A percentile compares a stretch with the other conserved stretches of the same genome.
phyloP scores from a whole-genome alignment of 176 grass and related monocot species.

The Musa acuminata region DNA sequence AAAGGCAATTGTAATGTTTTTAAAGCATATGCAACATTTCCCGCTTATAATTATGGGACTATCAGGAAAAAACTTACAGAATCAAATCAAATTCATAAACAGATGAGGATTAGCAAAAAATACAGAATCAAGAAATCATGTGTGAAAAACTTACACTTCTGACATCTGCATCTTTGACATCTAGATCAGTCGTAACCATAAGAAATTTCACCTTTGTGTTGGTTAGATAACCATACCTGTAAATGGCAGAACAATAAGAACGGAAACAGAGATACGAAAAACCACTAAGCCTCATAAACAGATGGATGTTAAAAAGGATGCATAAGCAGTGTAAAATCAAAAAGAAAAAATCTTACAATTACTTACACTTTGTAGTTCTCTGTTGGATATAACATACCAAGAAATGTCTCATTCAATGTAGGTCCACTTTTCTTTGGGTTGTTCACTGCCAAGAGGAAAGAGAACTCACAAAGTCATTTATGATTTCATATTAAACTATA shows the following conservation, averaged over 20 bases:
- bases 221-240: conserved; percentile 86
- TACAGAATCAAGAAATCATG: background rate
- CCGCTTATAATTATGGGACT: too few species aligned
- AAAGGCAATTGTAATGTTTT: background rate
- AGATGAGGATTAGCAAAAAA: background rate
- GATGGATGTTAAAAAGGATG: background rate
- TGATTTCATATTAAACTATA: background rate
- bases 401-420: conserved; percentile 80
- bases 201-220: conserved; percentile 97
- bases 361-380: conserved; percentile 99
- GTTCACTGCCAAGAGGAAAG: conserved; percentile 51
- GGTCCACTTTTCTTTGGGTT: conserved; percentile 85
- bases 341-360: background rate
- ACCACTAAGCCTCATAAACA: background rate
- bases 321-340: background rate
- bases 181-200: conserved; percentile 89
- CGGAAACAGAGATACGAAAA: background rate
- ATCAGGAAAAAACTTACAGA: too few species aligned
- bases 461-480: background rate
- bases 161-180: conserved; percentile 93
- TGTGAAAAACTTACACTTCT: conserved; percentile 55
- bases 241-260: conserved; percentile 18
- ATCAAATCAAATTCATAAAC: background rate
- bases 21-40: background rate
- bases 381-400: conserved; percentile 85